A percentile compares a stretch with the other conserved stretches of the same genome.
These are phyloP conservation scores for Clarireedia homoeocarpa DNA, from an alignment of 2,329 filamentous ascomycete species.

Conservation along the genomic window DNA sequence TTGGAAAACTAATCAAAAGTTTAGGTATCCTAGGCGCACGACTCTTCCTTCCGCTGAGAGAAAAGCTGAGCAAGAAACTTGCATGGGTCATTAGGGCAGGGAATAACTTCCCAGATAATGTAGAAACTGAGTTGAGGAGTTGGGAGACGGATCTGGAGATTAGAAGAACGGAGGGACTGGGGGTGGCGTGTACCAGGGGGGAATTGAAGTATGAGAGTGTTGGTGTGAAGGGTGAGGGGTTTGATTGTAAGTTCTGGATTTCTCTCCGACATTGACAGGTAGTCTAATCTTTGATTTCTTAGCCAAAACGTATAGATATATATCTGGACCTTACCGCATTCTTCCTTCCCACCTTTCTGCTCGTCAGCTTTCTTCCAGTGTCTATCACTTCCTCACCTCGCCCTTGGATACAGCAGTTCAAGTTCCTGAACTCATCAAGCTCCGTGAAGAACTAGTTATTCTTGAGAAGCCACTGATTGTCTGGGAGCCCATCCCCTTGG, in stretches of 20 bases:
- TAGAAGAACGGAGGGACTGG: neutral
- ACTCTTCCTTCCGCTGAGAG: neutral
- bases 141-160: neutral
- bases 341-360: neutral
- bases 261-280: neutral
- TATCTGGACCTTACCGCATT: neutral
- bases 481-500: neutral
- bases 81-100: neutral
- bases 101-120: neutral
- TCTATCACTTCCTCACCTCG: neutral
- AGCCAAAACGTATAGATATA: conserved; percentile 1
- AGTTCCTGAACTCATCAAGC: neutral
- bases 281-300: neutral
- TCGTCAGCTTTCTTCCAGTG: neutral
- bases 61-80: neutral
- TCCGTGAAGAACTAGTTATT: neutral
- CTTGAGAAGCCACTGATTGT: neutral
- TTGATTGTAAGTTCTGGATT: neutral
- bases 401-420: neutral
- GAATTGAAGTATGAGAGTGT: neutral
- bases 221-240: neutral
- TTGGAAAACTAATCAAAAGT: no score
- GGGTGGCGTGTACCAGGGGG: neutral
- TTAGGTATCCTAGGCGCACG: neutral
- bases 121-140: neutral